Percentiles rank a stretch among this genome's conserved stretches.
These are phyloP conservation scores for Zoysia japonica DNA, from an alignment of 176 grass and related monocot genomes.

Conservation along the genomic window DNA sequence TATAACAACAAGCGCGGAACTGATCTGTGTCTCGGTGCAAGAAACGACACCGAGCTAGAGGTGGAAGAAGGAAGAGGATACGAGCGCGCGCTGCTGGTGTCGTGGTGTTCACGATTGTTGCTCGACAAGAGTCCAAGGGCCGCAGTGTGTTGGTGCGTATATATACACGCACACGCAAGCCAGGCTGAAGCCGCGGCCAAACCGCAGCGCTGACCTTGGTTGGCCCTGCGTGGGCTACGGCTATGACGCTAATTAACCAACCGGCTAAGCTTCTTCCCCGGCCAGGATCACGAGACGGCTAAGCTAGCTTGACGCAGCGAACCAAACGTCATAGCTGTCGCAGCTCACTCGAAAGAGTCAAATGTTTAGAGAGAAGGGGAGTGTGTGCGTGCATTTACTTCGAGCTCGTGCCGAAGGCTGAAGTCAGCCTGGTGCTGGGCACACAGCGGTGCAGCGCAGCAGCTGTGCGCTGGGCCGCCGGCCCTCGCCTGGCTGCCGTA, in stretches of 20 bases:
- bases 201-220: constrained; percentile 45
- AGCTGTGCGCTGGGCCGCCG: no score
- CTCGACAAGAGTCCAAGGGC: constrained; percentile 18
- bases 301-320: background rate
- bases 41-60: background rate
- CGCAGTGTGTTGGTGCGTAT: constrained; percentile 29
- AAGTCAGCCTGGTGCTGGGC: constrained; percentile 53
- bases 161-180: constrained; percentile 36
- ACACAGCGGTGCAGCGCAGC: background rate
- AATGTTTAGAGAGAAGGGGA: background rate
- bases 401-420: constrained; percentile 27
- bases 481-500: background rate
- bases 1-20: constrained; percentile 26
- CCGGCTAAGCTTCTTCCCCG: background rate
- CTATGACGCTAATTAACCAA: background rate
- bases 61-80: background rate
- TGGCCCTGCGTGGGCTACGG: background rate
- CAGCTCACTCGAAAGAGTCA: constrained; percentile 16
- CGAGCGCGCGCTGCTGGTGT: background rate
- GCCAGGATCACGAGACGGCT: constrained; percentile 27
- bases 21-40: background rate
- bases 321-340: no score
- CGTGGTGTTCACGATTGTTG: no score
- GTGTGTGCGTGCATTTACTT: constrained; percentile 34
- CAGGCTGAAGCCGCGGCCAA: background rate